Conservation (phyloP, 1,284 basidiomycete species). For the Meira nashicola region DNA sequence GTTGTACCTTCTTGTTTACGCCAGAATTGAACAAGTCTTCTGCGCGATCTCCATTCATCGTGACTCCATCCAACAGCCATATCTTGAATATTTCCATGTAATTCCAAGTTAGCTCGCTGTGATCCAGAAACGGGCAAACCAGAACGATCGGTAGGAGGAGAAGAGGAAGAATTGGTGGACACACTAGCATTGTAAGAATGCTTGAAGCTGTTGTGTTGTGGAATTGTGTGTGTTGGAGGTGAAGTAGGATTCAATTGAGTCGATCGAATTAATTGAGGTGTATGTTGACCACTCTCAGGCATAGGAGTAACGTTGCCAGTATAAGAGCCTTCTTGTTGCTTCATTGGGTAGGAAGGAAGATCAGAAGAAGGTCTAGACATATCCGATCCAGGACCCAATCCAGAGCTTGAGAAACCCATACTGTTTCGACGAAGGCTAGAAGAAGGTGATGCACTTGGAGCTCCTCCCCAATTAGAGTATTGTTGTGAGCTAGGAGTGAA, state of each 20-base stretch:
- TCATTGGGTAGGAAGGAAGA: too few species aligned
- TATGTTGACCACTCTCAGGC: too few species aligned
- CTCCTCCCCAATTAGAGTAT: too few species aligned
- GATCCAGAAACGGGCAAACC: not conserved
- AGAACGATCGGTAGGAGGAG: not conserved
- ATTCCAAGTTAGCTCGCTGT: slow-evolving; percentile 32
- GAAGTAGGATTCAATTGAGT: not conserved
- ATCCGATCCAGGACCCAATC: too few species aligned
- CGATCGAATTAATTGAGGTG: not conserved
- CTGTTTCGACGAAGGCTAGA: too few species aligned
- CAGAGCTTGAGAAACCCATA: too few species aligned
- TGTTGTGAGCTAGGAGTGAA: too few species aligned
- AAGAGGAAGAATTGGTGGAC: not conserved
- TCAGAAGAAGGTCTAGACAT: too few species aligned
- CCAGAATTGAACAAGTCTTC: slow-evolving; percentile 59
- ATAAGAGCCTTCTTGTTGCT: too few species aligned
- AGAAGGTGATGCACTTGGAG: too few species aligned
- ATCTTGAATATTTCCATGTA: slow-evolving; percentile 56
- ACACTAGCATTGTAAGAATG: not conserved
- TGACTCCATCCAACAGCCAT: slow-evolving; percentile 60
- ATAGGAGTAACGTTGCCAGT: too few species aligned
- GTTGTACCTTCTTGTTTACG: slow-evolving; percentile 57
- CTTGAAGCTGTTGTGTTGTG: not conserved
- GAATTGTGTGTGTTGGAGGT: not conserved
- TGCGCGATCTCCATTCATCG: slow-evolving; percentile 57